Conservation (phyloP, 2,329 filamentous ascomycete genomes). For the Fragosphaeria purpurea region DNA sequence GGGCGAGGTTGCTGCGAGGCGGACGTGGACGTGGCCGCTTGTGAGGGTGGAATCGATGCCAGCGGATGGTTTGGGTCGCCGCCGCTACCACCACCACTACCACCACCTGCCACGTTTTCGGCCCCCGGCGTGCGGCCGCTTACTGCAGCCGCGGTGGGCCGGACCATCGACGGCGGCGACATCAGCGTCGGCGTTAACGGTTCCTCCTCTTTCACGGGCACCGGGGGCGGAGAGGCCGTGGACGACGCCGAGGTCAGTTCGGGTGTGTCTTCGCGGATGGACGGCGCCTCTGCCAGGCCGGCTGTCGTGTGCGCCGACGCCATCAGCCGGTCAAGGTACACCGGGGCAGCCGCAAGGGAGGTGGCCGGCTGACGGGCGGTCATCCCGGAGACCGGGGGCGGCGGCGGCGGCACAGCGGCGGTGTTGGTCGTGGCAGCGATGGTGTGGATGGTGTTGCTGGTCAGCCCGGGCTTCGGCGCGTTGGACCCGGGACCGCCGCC, state of each 20-base stretch:
- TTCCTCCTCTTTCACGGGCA: slow-evolving; percentile 1
- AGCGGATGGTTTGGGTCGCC: too few relatives aligned
- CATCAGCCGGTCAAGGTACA: background rate
- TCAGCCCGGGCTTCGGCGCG: background rate
- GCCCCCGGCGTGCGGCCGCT: too few relatives aligned
- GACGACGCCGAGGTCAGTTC: slow-evolving; percentile 4
- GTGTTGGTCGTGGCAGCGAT: background rate
- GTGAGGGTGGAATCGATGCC: too few relatives aligned
- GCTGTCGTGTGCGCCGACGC: background rate
- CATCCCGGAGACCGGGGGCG: background rate
- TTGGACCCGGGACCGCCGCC: background rate
- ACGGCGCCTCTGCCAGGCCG: background rate
- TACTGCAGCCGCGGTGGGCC: too few relatives aligned
- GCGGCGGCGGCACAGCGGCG: background rate
- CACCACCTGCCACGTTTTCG: too few relatives aligned
- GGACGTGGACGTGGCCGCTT: too few relatives aligned
- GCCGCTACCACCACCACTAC: too few relatives aligned
- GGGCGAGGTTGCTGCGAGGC: background rate
- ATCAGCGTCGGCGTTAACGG: slow-evolving; percentile 1
- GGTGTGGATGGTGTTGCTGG: background rate
- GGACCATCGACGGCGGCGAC: slow-evolving; percentile 5
- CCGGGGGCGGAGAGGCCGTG: background rate
- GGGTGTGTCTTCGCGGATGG: slow-evolving; percentile 3
- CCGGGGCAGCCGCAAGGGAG: background rate
- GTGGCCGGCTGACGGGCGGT: background rate